Percentiles rank a stretch among this genome's conserved stretches.
phyloP scores from a whole-genome alignment of 176 grass and related monocot species.

The Hyparrhenia diplandra region DNA sequence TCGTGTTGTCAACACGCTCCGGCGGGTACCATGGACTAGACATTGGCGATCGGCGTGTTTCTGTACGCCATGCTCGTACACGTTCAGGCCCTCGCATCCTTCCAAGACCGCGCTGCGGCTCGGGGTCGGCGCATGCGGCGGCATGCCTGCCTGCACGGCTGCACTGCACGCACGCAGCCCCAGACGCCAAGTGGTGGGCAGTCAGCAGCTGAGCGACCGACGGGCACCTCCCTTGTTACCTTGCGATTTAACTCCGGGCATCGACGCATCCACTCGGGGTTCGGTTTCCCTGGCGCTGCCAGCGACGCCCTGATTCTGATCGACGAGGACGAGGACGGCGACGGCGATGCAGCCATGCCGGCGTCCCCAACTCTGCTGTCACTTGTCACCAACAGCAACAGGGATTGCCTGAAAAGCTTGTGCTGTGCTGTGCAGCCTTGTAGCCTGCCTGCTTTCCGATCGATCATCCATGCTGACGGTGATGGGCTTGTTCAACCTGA shows the following conservation, averaged over 20 bases:
- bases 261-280: not conserved
- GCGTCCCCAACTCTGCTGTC: not conserved
- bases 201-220: not conserved
- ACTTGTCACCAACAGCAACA: slow-evolving; percentile 16
- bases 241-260: not conserved
- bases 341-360: not conserved
- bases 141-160: not conserved
- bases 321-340: not conserved
- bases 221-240: not conserved
- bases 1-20: not conserved
- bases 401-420: not conserved
- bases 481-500: not conserved
- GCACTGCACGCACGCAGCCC: not conserved
- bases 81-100: not conserved
- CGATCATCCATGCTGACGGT: not conserved
- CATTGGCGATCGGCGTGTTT: not conserved
- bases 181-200: not conserved
- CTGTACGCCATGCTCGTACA: not conserved
- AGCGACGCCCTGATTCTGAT: not conserved
- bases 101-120: not conserved
- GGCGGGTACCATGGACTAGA: too few relatives aligned
- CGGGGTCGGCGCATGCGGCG: not conserved
- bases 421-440: too few relatives aligned
- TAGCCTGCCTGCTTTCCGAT: not conserved
- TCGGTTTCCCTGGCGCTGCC: not conserved